Percentiles rank a stretch among this genome's conserved stretches.
These are phyloP conservation scores for Entrophospora sp. DNA, from an alignment of 192 early-diverging fungal genomes.

Conservation along the genomic window DNA sequence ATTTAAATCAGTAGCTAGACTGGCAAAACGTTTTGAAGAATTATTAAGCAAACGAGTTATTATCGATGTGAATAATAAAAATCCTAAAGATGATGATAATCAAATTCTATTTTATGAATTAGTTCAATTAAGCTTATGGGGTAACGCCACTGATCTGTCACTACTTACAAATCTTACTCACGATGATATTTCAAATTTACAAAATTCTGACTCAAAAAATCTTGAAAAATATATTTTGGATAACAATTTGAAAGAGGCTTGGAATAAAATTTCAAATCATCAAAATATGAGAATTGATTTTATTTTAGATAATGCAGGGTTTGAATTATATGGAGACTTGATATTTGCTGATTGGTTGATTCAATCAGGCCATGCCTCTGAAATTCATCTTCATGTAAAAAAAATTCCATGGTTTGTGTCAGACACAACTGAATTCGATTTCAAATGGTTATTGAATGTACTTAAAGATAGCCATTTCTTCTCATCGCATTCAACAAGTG, in stretches of 20 bases:
- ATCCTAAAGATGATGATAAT: constrained; percentile 21
- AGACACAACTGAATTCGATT: constrained; percentile 78
- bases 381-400: constrained; percentile 80
- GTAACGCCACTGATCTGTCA: constrained; percentile 81
- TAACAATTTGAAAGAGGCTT: constrained; percentile 61
- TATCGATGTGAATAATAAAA: constrained; percentile 8
- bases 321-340: constrained; percentile 86
- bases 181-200: constrained; percentile 62
- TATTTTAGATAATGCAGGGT: constrained; percentile 89
- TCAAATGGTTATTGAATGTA: constrained; percentile 56
- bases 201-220: constrained; percentile 30
- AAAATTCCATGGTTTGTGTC: constrained; percentile 94
- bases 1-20: constrained; percentile 49
- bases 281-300: constrained; percentile 65
- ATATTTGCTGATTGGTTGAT: constrained; percentile 80
- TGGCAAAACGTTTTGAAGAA: constrained; percentile 43
- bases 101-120: constrained; percentile 58
- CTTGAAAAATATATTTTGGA: constrained; percentile 53
- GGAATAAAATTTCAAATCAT: constrained; percentile 39
- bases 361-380: constrained; percentile 48
- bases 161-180: constrained; percentile 61
- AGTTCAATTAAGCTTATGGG: constrained; percentile 76
- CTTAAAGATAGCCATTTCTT: constrained; percentile 30
- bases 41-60: constrained; percentile 28
- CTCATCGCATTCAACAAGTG: constrained; percentile 25